Conservation (phyloP, 352 stramenopile species). For the Phytophthora citrophthora region DNA sequence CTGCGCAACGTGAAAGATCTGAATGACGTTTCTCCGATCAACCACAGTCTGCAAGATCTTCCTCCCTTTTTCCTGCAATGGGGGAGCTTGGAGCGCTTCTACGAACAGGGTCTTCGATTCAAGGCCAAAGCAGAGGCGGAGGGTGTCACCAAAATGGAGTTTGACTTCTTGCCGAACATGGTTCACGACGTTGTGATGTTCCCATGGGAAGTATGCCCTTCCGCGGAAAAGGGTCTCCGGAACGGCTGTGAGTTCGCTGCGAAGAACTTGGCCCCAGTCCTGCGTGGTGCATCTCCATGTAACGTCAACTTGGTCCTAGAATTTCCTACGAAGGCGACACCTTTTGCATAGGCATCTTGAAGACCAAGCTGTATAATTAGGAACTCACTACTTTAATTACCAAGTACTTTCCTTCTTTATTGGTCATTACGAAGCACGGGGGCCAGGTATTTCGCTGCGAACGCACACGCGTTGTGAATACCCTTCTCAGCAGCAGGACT, state of each 20-base stretch:
- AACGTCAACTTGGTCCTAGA: too few species aligned
- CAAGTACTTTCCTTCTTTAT: too few species aligned
- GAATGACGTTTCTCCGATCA: constrained; percentile 38
- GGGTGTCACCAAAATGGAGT: constrained; percentile 43
- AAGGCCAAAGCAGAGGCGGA: constrained; percentile 31
- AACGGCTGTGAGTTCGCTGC: constrained; percentile 29
- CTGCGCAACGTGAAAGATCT: constrained; percentile 18
- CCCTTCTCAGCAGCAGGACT: constrained; percentile 26
- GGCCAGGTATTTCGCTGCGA: constrained; percentile 27
- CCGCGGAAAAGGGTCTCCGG: constrained; percentile 29
- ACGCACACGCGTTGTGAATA: constrained; percentile 21
- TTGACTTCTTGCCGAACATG: constrained; percentile 42
- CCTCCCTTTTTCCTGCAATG: constrained; percentile 46
- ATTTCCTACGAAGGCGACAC: too few species aligned
- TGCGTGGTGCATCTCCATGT: background rate
- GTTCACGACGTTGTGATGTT: constrained; percentile 36
- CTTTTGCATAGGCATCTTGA: too few species aligned
- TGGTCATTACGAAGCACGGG: constrained; percentile 4
- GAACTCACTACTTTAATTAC: too few species aligned
- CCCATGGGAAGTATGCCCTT: constrained; percentile 32
- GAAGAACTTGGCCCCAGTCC: constrained; percentile 22
- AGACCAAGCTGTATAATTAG: too few species aligned
- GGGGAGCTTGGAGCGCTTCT: constrained; percentile 34
- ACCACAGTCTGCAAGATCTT: constrained; percentile 39
- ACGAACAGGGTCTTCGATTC: constrained; percentile 37